phyloP scores from a whole-genome alignment of 768 basidiomycete species.

The Boletus sp. region DNA sequence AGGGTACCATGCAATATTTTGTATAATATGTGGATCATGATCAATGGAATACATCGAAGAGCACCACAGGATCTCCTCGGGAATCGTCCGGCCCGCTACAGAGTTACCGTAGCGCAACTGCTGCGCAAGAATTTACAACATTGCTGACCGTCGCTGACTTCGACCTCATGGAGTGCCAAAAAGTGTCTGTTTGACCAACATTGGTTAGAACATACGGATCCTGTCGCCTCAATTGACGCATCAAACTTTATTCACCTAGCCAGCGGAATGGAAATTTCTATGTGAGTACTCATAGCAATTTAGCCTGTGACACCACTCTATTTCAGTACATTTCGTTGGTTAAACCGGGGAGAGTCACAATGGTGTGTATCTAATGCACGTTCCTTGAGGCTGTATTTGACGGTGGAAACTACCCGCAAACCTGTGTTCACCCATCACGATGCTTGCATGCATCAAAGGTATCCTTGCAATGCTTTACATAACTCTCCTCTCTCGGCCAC shows the following conservation, averaged over 20 bases:
- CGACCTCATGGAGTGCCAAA: no score
- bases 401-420: not conserved
- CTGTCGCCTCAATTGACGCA: not conserved
- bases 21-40: slow-evolving; percentile 27
- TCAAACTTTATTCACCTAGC: not conserved
- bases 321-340: not conserved
- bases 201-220: not conserved
- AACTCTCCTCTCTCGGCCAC: not conserved
- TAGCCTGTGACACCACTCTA: not conserved
- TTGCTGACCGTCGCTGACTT: not conserved
- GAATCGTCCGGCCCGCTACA: no score
- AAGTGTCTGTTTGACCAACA: no score
- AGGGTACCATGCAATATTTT: slow-evolving; percentile 42
- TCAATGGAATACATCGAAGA: not conserved
- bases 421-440: not conserved
- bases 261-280: not conserved
- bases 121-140: not conserved
- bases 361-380: not conserved
- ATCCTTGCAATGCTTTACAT: not conserved
- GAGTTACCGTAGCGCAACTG: not conserved
- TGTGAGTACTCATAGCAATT: not conserved
- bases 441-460: not conserved
- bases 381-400: not conserved
- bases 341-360: not conserved
- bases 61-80: not conserved